Conservation (phyloP, 2,329 filamentous ascomycete genomes). For the Gaeumannomyces sp. region DNA sequence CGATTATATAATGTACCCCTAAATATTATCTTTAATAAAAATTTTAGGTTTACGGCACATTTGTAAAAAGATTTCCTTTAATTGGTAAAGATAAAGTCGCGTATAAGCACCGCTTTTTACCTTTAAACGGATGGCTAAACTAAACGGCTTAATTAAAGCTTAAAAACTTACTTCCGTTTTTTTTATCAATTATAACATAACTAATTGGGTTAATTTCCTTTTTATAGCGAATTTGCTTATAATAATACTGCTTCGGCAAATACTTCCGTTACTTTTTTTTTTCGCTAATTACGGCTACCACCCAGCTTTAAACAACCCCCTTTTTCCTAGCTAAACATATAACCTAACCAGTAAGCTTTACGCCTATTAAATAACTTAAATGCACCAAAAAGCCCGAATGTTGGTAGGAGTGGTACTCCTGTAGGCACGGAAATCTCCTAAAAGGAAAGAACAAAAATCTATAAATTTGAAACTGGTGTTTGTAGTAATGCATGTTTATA, state of each 20-base stretch:
- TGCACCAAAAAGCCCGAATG: neutral
- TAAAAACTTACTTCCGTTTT: neutral
- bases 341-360: neutral
- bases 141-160: neutral
- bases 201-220: neutral
- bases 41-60: neutral
- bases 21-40: neutral
- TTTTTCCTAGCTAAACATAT: rapidly evolving
- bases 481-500: no score
- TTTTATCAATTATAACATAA: neutral
- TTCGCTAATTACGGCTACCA: neutral
- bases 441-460: no score
- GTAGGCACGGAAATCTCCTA: no score
- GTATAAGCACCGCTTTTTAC: neutral
- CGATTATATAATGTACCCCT: neutral
- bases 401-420: no score
- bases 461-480: no score
- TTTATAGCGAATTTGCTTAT: neutral
- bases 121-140: neutral
- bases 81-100: neutral
- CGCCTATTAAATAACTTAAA: neutral
- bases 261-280: neutral
- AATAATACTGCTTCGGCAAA: neutral
- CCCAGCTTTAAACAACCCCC: neutral
- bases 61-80: neutral